Evolutionary conservation across 2,329 filamentous ascomycete species (phyloP), one percentile per base, ranked within the genome.

Genomic region (Epichloe hybrida): DNA sequence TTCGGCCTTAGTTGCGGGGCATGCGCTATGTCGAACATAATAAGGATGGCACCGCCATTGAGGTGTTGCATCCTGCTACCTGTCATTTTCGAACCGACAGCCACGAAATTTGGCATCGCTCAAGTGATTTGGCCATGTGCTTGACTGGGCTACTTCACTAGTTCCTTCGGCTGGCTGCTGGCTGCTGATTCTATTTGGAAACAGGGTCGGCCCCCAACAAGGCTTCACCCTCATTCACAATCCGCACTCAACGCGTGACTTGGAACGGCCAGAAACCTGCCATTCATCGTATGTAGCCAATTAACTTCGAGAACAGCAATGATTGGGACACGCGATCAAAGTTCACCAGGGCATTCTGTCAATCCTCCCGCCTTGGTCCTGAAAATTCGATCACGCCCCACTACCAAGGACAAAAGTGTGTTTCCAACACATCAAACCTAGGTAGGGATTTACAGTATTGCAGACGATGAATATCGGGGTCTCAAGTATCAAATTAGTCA

Each of bases 11-110:
- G 36, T 34, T 17, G 7, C 15, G 9, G 9, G 35, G 17, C 13
- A 35, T 20, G 23, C 39, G 35, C 27, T 38, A 46, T 44, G 40
- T 20, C 23, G n/a, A 48, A 52, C 41, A 49, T 52, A 49, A 46
- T 52, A 49, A 46, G 46, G 46, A 49, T 35, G n/a, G 34, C 41
- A 42, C 46, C 13, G 27, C 42, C 36, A 7, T 20, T 20, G 34
- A 39, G 42, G 15, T 35, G 17, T 21, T 39, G 44, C 31, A 48
- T 31, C 21, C 39, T 49, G 27, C 21, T 20, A 47, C 39, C 7
- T 27, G 40, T 51, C 37, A 27, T 27, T 45, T 38, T 17, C 21
- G 6, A 11, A 34, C n/a, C 15, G 31, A 42, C 38, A 21, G 42
- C 15, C 15, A 23, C 15, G 37, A 15, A 5, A 2, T 4, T 12